Percentiles rank a stretch among this genome's conserved stretches.
Conservation (phyloP, 1,139 yeast genomes). For the Candida sp. region DNA sequence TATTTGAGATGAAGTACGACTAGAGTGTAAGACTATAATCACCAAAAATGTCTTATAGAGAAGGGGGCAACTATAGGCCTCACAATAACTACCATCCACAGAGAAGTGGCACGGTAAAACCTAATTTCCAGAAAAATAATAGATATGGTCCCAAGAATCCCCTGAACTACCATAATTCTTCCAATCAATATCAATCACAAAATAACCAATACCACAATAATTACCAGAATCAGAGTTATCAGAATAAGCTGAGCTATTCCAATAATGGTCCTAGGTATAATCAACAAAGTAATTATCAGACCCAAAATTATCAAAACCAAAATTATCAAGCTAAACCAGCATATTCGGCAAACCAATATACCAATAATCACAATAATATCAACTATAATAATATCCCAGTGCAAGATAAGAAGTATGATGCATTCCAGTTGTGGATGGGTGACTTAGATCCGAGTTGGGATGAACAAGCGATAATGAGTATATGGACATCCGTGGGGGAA, state of each 20-base stretch:
- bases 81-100: constrained; percentile 3
- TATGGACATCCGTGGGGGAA: constrained; percentile 56
- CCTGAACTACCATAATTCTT: background rate
- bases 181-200: background rate
- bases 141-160: constrained; percentile 1
- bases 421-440: constrained; percentile 80
- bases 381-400: background rate
- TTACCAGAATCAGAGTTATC: constrained; percentile 1
- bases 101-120: constrained; percentile 6
- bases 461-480: constrained; percentile 59
- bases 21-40: background rate
- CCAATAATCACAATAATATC: background rate
- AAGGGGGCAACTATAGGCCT: constrained; percentile 1
- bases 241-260: background rate
- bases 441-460: constrained; percentile 88
- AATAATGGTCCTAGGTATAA: background rate
- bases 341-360: background rate
- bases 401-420: constrained; percentile 7
- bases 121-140: background rate
- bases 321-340: background rate
- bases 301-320: background rate
- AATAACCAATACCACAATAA: background rate
- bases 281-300: background rate
- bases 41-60: constrained; percentile 6
- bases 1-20: background rate